Base-by-base conservation (phyloP, 2,329 filamentous ascomycete species). In the Botrytis elliptica region DNA sequence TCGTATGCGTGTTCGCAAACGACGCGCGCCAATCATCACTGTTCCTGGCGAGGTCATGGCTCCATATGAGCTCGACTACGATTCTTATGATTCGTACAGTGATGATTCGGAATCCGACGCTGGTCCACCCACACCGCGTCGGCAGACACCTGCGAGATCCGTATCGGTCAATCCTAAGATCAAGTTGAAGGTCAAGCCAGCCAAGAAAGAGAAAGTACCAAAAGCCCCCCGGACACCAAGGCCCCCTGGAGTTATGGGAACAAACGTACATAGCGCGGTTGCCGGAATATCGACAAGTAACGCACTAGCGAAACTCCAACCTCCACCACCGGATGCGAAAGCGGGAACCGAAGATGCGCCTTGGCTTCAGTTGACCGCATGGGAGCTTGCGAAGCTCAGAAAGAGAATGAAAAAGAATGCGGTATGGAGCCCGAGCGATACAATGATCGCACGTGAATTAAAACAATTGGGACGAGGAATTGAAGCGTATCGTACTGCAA, bases 341-440 rank as follows among this genome's bases (percentile, higher is more conserved):
- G 82, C 87, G 22, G 89, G 89, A 42, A 89, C 88, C 72, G 78
- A 84, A 4, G 87, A 91, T 73, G 87, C 88, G 18, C 90, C 90
- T 0, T 92, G 90, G 90, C 84, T 91, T 38, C 89, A 89, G 77
- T 84, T 92, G 55, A 91, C 89, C 10, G 84, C 86, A 25, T 91
- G 88, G 75, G 90, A 92, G 80, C 84, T 92, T 65, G 90, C 89
- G 0, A 88, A 90, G 76, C 85, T 96, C 12, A 86, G 93, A 75
- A 96, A 96, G 83, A 88, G 92, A 29, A 96, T 96, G 93, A 96
- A 96, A 87, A 96, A 96, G 86, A 96, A 96, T 79, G 92, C 93
- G 0, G 91, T 93, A 7, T 96, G 93, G 93, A 90, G 89, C 4
- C 93, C 93, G 0, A 95, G 92, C 76, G 92, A 93, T 78, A 95